phyloP scores from a whole-genome alignment of 2,329 filamentous ascomycete genomes.

The Penicillium hesseltinei region DNA sequence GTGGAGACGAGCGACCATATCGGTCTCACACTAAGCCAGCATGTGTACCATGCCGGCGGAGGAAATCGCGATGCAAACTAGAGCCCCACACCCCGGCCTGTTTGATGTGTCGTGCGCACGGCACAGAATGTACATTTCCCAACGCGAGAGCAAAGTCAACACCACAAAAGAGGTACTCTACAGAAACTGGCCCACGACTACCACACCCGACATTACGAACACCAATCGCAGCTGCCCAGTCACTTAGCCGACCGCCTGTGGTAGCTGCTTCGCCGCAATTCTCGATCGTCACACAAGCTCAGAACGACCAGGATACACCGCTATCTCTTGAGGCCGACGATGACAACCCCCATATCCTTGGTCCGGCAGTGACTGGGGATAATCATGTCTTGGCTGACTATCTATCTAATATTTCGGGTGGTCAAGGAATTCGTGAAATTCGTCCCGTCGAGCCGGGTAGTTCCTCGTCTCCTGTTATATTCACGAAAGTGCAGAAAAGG shows the following conservation, averaged over 20 bases:
- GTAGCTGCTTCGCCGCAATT: neutral
- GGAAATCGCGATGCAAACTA: constrained; percentile 19
- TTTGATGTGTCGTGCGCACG: constrained; percentile 18
- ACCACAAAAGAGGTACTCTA: neutral
- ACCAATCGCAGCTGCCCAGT: neutral
- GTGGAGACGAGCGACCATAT: constrained; percentile 14
- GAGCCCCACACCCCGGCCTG: constrained; percentile 4
- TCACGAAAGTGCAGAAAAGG: constrained; percentile 13
- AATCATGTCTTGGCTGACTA: constrained; percentile 55
- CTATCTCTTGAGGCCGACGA: constrained; percentile 12
- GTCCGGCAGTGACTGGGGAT: constrained; percentile 35
- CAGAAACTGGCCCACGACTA: neutral
- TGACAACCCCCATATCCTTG: constrained; percentile 18
- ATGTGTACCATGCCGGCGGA: constrained; percentile 13
- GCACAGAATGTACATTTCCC: constrained; percentile 18
- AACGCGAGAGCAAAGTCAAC: neutral
- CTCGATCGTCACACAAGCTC: neutral
- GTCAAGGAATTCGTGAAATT: constrained; percentile 19
- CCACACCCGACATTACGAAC: neutral
- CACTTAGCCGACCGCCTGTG: neutral
- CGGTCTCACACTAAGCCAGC: constrained; percentile 18
- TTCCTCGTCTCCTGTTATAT: constrained; percentile 23
- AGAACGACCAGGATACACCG: constrained; percentile 3
- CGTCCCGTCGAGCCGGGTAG: constrained; percentile 18
- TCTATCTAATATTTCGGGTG: constrained; percentile 37